A percentile compares a stretch with the other conserved stretches of the same genome.
phyloP scores from a whole-genome alignment of 352 stramenopile species.

The Ophiocytium majus region DNA sequence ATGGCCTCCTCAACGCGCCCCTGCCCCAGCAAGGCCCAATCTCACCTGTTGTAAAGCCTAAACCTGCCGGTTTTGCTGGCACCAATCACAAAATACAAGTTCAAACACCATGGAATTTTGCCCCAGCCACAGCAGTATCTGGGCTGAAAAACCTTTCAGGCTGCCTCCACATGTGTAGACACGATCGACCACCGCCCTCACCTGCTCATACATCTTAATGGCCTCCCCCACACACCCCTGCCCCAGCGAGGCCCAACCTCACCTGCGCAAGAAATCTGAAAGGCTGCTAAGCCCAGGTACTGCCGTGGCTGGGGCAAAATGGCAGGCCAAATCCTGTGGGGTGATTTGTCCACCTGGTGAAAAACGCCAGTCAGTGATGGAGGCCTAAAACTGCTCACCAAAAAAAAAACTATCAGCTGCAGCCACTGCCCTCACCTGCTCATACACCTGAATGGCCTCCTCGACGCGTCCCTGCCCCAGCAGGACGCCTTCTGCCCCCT shows the following conservation, averaged over 20 bases:
- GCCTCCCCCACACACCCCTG: conserved; percentile 84
- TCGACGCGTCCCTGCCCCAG: conserved; percentile 83
- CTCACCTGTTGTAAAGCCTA: too few relatives aligned
- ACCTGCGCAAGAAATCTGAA: too few relatives aligned
- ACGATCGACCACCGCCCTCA: too few relatives aligned
- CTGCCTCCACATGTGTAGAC: too few relatives aligned
- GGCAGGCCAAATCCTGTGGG: too few relatives aligned
- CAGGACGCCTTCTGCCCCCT: conserved; percentile 80
- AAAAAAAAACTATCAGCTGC: background rate
- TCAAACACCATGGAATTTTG: too few relatives aligned
- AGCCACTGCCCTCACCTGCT: conserved; percentile 75
- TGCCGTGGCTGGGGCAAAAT: too few relatives aligned
- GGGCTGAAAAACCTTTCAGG: too few relatives aligned
- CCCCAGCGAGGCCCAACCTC: conserved; percentile 81
- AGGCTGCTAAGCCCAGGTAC: too few relatives aligned
- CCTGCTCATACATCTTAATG: conserved; percentile 88
- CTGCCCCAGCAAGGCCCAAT: conserved; percentile 83
- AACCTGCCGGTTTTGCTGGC: too few relatives aligned
- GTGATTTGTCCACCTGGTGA: background rate
- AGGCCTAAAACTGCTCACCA: background rate
- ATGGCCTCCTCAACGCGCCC: conserved; percentile 85
- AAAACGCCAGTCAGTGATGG: conserved; percentile 67
- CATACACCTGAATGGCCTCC: conserved; percentile 90
- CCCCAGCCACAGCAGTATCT: too few relatives aligned
- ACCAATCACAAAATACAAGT: too few relatives aligned